These are phyloP conservation scores for Schwanniomyces vanrijiae DNA, from an alignment of 805 yeast species.

Conservation along the genomic window DNA sequence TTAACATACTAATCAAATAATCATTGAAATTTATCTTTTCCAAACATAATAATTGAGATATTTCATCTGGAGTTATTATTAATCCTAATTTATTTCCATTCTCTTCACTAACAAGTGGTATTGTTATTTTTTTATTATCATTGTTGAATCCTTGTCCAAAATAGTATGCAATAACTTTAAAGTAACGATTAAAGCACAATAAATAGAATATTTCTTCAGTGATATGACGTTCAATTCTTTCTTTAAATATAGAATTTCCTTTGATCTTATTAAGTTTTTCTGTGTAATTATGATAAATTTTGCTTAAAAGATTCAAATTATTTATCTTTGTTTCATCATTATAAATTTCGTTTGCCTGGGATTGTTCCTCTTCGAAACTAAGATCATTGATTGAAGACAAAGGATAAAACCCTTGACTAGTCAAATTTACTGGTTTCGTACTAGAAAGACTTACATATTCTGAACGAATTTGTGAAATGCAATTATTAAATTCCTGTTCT, in stretches of 20 bases:
- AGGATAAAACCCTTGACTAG: not conserved
- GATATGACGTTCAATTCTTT: slow-evolving; percentile 15
- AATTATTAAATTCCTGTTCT: slow-evolving; percentile 11
- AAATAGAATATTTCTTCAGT: slow-evolving; percentile 20
- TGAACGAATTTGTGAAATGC: slow-evolving; percentile 11
- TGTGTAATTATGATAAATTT: not conserved
- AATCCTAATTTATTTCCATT: slow-evolving; percentile 11
- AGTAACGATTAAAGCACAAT: slow-evolving; percentile 17
- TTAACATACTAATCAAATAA: slow-evolving; percentile 22
- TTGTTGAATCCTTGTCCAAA: slow-evolving; percentile 1
- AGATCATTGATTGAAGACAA: not conserved
- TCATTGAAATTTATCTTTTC: slow-evolving; percentile 15
- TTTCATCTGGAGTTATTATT: slow-evolving; percentile 18
- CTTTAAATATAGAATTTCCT: slow-evolving; percentile 15
- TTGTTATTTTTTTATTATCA: slow-evolving; percentile 1
- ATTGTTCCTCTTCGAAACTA: not conserved
- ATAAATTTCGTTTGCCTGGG: not conserved
- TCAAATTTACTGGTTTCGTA: slow-evolving; percentile 11
- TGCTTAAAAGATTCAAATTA: slow-evolving; percentile 4
- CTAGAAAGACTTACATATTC: slow-evolving; percentile 9
- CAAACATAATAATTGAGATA: slow-evolving; percentile 7
- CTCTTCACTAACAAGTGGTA: slow-evolving; percentile 8
- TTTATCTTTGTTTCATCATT: not conserved
- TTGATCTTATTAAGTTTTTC: slow-evolving; percentile 7
- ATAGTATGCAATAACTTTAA: slow-evolving; percentile 11